phyloP scores from a whole-genome alignment of 345 rosid species.

The Turnera subulata region DNA sequence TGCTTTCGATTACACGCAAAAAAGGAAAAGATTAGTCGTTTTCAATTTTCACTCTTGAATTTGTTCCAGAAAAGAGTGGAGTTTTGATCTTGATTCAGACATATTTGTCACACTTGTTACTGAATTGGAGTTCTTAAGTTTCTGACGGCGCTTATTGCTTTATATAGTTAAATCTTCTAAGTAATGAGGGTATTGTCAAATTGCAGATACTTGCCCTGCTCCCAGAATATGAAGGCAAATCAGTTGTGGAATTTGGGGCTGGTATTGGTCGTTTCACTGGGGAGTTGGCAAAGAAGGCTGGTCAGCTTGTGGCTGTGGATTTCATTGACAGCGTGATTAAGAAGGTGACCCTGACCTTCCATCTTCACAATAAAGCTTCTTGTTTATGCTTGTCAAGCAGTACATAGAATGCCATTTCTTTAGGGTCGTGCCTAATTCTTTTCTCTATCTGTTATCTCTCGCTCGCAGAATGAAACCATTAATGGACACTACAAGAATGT shows the following conservation, averaged over 20 bases:
- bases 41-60: neutral
- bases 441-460: constrained; percentile 13
- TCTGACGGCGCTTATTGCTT: neutral
- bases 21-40: no score
- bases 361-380: neutral
- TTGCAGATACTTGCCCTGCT: constrained; percentile 75
- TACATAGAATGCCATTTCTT: neutral
- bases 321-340: constrained; percentile 80
- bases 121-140: neutral
- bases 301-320: constrained; percentile 68
- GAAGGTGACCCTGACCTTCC: constrained; percentile 45
- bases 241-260: constrained; percentile 87
- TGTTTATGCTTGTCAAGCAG: neutral
- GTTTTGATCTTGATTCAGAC: neutral
- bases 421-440: neutral
- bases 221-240: constrained; percentile 67
- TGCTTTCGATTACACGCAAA: no score
- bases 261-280: constrained; percentile 95
- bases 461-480: constrained; percentile 60
- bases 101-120: neutral
- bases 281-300: constrained; percentile 79
- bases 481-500: constrained; percentile 79
- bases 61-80: neutral
- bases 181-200: neutral
- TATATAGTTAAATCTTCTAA: neutral